phyloP scores from a whole-genome alignment of 2,329 filamentous ascomycete species.

The Huntiella bhutanensis region DNA sequence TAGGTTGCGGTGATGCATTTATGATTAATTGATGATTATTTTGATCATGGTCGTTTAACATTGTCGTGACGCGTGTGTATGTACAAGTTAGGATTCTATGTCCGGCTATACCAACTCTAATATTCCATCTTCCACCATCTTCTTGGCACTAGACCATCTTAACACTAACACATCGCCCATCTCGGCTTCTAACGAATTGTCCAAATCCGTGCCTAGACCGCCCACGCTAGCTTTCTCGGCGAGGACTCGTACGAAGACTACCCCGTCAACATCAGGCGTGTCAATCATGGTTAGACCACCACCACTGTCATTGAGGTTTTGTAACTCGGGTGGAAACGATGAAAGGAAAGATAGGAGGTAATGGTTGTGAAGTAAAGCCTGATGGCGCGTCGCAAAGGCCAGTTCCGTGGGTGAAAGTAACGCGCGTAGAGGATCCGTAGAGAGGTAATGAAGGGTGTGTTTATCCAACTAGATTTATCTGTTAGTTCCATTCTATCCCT shows the following conservation, averaged over 20 bases:
- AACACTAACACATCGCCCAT: slow-evolving; percentile 50
- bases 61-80: neutral
- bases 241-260: slow-evolving; percentile 66
- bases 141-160: slow-evolving; percentile 55
- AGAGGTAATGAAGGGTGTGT: slow-evolving; percentile 56
- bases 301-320: slow-evolving; percentile 70
- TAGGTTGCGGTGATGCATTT: neutral
- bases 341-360: slow-evolving; percentile 71
- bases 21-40: neutral
- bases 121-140: slow-evolving; percentile 32
- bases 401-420: slow-evolving; percentile 62
- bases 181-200: slow-evolving; percentile 37
- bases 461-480: slow-evolving; percentile 44
- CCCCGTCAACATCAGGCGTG: slow-evolving; percentile 59
- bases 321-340: slow-evolving; percentile 59
- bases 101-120: slow-evolving; percentile 38
- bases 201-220: slow-evolving; percentile 43
- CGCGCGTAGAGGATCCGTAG: slow-evolving; percentile 30
- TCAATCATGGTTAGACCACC: slow-evolving; percentile 86
- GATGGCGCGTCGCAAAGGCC: slow-evolving; percentile 68
- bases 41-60: slow-evolving; percentile 3
- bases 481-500: neutral
- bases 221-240: slow-evolving; percentile 34
- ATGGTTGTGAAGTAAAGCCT: slow-evolving; percentile 66
- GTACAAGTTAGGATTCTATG: neutral